A percentile compares a stretch with the other conserved stretches of the same genome.
These are phyloP conservation scores for Ustilago vetiveriae DNA, from an alignment of 1,284 basidiomycete species.

Conservation along the genomic window DNA sequence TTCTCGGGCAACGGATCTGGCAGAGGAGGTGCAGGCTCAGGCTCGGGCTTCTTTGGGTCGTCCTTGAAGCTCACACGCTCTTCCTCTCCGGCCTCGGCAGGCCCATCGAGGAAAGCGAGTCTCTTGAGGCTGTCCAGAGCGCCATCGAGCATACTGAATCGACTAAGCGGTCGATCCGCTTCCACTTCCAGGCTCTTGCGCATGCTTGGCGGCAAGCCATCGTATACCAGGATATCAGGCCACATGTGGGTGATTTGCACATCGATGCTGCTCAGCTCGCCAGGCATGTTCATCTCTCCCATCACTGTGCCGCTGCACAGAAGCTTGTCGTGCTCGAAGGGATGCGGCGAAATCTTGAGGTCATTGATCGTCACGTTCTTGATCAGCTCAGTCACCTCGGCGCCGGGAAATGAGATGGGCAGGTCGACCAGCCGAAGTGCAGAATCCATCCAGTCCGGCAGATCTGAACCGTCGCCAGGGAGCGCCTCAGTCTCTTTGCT, in stretches of 20 bases:
- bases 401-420: constrained; percentile 61
- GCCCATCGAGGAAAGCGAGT: constrained; percentile 20
- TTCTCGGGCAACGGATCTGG: constrained; percentile 55
- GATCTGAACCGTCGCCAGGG: constrained; percentile 49
- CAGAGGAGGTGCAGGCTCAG: constrained; percentile 53
- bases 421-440: constrained; percentile 52
- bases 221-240: constrained; percentile 61
- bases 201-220: constrained; percentile 61
- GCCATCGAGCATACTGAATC: constrained; percentile 23
- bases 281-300: constrained; percentile 59
- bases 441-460: constrained; percentile 58
- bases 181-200: constrained; percentile 19
- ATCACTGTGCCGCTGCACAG: constrained; percentile 59
- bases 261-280: constrained; percentile 57
- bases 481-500: constrained; percentile 14
- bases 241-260: constrained; percentile 60
- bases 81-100: constrained; percentile 7
- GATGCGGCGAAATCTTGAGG: constrained; percentile 60
- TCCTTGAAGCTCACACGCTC: constrained; percentile 4
- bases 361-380: constrained; percentile 62
- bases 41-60: constrained; percentile 34
- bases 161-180: neutral
- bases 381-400: constrained; percentile 60
- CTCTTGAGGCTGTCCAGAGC: constrained; percentile 27
- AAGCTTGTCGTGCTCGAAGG: constrained; percentile 58